Percentiles rank a stretch among this genome's conserved stretches.
Conservation (phyloP, 805 yeast genomes). For the Candida sithepensis region DNA sequence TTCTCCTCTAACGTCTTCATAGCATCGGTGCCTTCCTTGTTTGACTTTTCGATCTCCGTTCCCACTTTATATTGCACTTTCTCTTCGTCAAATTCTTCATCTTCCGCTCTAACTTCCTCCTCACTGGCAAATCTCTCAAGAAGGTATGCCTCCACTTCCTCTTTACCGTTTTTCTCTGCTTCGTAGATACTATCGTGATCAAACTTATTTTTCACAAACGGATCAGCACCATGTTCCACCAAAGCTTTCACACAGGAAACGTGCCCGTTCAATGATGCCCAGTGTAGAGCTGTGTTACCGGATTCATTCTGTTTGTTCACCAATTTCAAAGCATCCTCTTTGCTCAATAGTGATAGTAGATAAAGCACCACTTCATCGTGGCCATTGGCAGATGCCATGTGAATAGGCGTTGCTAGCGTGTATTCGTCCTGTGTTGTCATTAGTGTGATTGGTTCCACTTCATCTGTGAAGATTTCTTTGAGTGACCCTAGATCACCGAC, state of each 20-base stretch:
- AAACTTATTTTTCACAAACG: slow-evolving; percentile 67
- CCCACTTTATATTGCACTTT: slow-evolving; percentile 43
- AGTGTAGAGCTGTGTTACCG: slow-evolving; percentile 93
- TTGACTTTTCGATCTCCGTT: slow-evolving; percentile 46
- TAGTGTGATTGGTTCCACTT: slow-evolving; percentile 42
- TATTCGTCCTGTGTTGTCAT: slow-evolving; percentile 55
- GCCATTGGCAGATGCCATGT: slow-evolving; percentile 96
- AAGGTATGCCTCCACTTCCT: slow-evolving; percentile 74
- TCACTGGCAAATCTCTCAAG: slow-evolving; percentile 69
- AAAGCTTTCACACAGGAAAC: slow-evolving; percentile 63
- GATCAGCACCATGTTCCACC: slow-evolving; percentile 79
- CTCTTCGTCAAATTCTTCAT: slow-evolving; percentile 28
- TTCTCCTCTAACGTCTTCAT: slow-evolving; percentile 25
- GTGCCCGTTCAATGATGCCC: slow-evolving; percentile 94
- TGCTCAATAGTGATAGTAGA: slow-evolving; percentile 46
- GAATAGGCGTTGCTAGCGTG: slow-evolving; percentile 73
- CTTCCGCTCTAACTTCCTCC: slow-evolving; percentile 42
- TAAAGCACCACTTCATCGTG: slow-evolving; percentile 65
- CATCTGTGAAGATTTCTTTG: slow-evolving; percentile 59
- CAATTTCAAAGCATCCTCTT: slow-evolving; percentile 41
- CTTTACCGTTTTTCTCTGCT: slow-evolving; percentile 77
- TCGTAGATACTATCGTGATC: slow-evolving; percentile 85
- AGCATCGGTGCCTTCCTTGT: slow-evolving; percentile 42
- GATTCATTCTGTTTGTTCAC: slow-evolving; percentile 61
- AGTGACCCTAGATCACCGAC: slow-evolving; percentile 81